Base-by-base conservation (phyloP, 345 rosid genomes). In the Garcia nutans region DNA sequence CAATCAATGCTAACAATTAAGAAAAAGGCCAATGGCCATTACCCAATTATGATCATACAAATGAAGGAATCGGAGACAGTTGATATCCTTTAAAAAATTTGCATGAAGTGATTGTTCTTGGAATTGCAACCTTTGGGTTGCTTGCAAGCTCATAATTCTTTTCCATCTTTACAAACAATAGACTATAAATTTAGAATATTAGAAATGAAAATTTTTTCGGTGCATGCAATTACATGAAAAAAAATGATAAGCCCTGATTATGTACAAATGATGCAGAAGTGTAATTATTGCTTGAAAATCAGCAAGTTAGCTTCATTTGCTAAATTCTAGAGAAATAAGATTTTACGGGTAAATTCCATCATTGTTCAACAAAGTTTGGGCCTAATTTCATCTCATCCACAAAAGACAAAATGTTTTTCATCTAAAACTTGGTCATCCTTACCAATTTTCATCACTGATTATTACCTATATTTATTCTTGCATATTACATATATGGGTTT, bases 11-110 rank as follows among this genome's bases (percentile, higher is more conserved):
- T 52, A 66, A 44, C 41, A 73, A 10, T 42, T 52, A 45, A 37
- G 44, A 68, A 50, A 68, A 47, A 16, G 65, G 72, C 59, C 68
- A 65, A 20, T 16, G 49, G 68, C 68, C 20, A 16, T 13, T n/a
- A 23, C 16, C 16, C 3, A 8, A 42, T 13, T 22, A n/a, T 0
- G 28, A 8, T 62, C 68, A 15, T 16, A 22, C 8, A 74, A n/a
- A 12, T 54, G 62, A 50, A 13, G 44, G 8, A 52, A 74, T 49
- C 2, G n/a, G 11, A 50, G 44, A 69, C 59, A 47, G 7, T 59
- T 44, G 3, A 68, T 3, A 24, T 47, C 37, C 33, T 23, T 10
- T 16, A 67, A 9, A 67, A 22, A 12, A n/a, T 67, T 54, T 41
- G 6, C 71, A 67, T 12, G 6, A 67, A 67, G 56, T n/a, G 24